Base-by-base conservation (phyloP, 2,329 filamentous ascomycete species). In the Fusarium pseudonygamai region DNA sequence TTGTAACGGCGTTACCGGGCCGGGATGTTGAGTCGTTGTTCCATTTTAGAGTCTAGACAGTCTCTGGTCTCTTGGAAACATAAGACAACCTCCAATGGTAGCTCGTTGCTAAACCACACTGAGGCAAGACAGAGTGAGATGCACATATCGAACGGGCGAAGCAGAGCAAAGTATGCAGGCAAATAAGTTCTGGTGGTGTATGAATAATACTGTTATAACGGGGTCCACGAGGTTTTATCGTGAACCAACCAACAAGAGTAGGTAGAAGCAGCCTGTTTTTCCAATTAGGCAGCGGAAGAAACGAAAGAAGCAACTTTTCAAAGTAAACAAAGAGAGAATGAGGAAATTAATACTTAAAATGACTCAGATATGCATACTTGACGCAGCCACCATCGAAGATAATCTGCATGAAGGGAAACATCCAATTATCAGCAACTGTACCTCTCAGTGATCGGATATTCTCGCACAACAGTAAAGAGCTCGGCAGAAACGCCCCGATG, bases 321-420 rank as follows among this genome's bases (percentile, higher is more conserved):
- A 58, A 56, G 20, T 37, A 50, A 24, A 37, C 24, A 15, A 9
- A 28, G 28, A 43, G 47, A 18, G 6, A 24, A 64, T 46, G 37
- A 53, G 20, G 42, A 24, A 58, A 36, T 43, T 49, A 37, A 14
- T 34, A 52, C 57, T 56, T 55, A 76, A 76, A 76, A 77, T 76
- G 72, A 73, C 74, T 76, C 74, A 76, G 56, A 59, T 40, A 64
- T 47, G 49, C 26, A 46, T 69, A 39, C 28, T 69, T 60, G 65
- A 73, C 66, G 72, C 74, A 75, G 74, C 67, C 72, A 70, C 67
- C 60, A 60, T 62, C 67, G 67, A 75, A 61, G 71, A 73, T 56
- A 66, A 57, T 70, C 49, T 72, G 56, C 57, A 62, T 30, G 53
- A 24, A 67, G 43, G 69, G 56, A 58, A 60, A 46, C 57, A 47